These are phyloP conservation scores for Uncinocarpus reesii DNA, from an alignment of 2,329 filamentous ascomycete species.

Conservation along the genomic window DNA sequence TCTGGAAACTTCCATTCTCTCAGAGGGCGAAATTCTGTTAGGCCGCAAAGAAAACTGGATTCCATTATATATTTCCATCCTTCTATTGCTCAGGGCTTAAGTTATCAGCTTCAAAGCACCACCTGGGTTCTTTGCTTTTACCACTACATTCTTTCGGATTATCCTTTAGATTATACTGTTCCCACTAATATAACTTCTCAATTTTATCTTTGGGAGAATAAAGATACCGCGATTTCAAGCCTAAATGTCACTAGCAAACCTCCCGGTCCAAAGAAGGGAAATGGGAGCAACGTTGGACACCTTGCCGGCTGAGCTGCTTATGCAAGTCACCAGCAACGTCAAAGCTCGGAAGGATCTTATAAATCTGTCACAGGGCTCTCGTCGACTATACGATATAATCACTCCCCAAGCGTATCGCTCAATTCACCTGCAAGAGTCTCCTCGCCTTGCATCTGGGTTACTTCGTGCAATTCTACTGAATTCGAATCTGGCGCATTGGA, in stretches of 20 bases:
- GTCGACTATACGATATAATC: slow-evolving; percentile 7
- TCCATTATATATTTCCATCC: too few relatives aligned
- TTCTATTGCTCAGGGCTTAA: too few relatives aligned
- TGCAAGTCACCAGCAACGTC: slow-evolving; percentile 1
- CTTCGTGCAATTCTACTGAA: slow-evolving; percentile 5
- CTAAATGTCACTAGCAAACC: not conserved
- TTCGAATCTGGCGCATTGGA: slow-evolving; percentile 1
- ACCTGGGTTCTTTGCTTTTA: too few relatives aligned
- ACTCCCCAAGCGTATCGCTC: slow-evolving; percentile 3
- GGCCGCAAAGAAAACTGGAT: too few relatives aligned
- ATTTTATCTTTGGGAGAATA: too few relatives aligned
- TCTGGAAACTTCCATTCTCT: not conserved
- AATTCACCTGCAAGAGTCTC: not conserved
- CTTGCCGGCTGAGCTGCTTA: slow-evolving; percentile 9
- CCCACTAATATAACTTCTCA: too few relatives aligned
- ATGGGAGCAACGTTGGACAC: not conserved
- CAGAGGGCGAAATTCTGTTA: not conserved
- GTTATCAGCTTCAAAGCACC: too few relatives aligned
- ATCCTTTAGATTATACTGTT: too few relatives aligned
- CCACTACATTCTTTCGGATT: too few relatives aligned
- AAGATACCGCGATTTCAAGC: too few relatives aligned
- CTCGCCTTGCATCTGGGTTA: not conserved
- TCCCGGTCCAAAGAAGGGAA: not conserved
- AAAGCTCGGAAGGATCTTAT: not conserved
- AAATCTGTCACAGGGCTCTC: slow-evolving; percentile 9